phyloP scores from a whole-genome alignment of 1,284 basidiomycete species.

The Rhodotorula sp. region DNA sequence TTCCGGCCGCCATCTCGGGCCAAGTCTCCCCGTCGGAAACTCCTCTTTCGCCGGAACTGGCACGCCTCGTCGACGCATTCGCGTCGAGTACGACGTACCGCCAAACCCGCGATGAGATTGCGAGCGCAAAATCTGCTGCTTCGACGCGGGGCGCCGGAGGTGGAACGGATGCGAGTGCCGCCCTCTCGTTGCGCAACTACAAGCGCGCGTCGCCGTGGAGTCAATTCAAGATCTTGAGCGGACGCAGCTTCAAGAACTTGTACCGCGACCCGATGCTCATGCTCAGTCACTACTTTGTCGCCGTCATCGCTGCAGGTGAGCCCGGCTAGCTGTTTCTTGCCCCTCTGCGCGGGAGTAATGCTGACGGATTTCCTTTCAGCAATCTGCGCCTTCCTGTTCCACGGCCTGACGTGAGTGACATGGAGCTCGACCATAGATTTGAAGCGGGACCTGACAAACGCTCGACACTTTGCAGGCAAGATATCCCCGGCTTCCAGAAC shows the following conservation, averaged over 20 bases:
- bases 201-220: conserved; percentile 80
- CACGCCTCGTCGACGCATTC: conserved; percentile 71
- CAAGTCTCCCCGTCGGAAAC: conserved; percentile 48
- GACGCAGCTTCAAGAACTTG: conserved; percentile 96
- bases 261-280: conserved; percentile 83
- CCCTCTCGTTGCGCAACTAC: conserved; percentile 67
- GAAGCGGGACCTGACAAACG: neutral
- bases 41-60: conserved; percentile 65
- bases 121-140: conserved; percentile 52
- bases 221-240: conserved; percentile 89
- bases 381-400: conserved; percentile 77
- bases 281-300: conserved; percentile 82
- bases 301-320: conserved; percentile 76
- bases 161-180: conserved; percentile 54
- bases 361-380: conserved; percentile 52
- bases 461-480: conserved; percentile 48
- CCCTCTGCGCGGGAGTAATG: no score
- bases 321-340: conserved; percentile 33
- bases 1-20: conserved; percentile 59
- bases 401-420: conserved; percentile 58
- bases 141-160: conserved; percentile 47
- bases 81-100: conserved; percentile 65
- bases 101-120: conserved; percentile 65
- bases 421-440: conserved; percentile 45
- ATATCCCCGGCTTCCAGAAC: conserved; percentile 93